Conservation (phyloP, 2,329 filamentous ascomycete genomes). For the Polytolypa hystricis region DNA sequence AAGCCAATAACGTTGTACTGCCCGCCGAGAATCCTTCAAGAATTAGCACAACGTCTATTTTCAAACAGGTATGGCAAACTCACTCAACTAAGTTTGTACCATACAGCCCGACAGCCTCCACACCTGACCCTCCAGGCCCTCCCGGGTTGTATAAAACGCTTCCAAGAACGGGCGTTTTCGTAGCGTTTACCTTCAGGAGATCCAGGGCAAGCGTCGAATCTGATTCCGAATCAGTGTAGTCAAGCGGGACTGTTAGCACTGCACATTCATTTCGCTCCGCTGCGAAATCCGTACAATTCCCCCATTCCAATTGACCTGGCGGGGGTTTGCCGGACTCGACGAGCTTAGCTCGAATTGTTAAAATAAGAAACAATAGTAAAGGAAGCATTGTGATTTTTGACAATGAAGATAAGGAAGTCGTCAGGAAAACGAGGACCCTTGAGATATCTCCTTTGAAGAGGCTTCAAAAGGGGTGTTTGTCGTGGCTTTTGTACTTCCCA, state of each 20-base stretch:
- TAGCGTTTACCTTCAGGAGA: conserved; percentile 23
- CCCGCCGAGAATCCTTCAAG: conserved; percentile 7
- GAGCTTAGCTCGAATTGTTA: too few species aligned
- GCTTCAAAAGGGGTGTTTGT: too few species aligned
- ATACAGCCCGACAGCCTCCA: conserved; percentile 5
- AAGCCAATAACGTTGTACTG: conserved; percentile 10
- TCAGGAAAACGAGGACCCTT: too few species aligned
- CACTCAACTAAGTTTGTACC: conserved; percentile 1
- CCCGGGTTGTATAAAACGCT: conserved; percentile 30
- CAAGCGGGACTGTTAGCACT: conserved; percentile 29
- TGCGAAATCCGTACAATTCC: too few species aligned
- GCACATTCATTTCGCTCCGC: conserved; percentile 22
- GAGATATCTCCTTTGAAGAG: too few species aligned
- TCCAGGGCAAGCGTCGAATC: conserved; percentile 21
- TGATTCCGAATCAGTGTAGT: conserved; percentile 24
- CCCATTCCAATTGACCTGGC: too few species aligned
- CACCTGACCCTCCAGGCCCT: conserved; percentile 8
- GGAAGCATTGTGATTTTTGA: too few species aligned
- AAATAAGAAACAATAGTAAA: too few species aligned
- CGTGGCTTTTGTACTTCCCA: too few species aligned
- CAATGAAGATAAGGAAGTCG: too few species aligned
- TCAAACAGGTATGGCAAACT: conserved; percentile 4
- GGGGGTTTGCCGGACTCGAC: too few species aligned
- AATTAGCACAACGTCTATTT: not conserved
- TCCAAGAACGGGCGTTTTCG: conserved; percentile 21